Evolutionary conservation across 768 basidiomycete genomes (phyloP).

Genomic region (Russula lepida): DNA sequence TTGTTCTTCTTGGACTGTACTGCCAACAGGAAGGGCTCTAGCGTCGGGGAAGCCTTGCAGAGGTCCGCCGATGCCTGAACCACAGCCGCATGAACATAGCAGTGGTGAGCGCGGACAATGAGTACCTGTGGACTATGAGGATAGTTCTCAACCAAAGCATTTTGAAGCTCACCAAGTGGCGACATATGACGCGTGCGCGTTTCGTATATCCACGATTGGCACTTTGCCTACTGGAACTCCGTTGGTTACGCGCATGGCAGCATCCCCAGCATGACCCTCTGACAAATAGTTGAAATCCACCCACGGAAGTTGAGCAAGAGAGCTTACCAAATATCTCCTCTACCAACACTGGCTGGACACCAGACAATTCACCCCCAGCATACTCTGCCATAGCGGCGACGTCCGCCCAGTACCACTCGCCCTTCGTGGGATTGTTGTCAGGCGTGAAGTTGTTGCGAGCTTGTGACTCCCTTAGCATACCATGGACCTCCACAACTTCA

Average conservation of each 20-base stretch:
- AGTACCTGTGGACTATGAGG: slow-evolving; percentile 52
- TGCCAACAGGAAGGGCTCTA: background rate
- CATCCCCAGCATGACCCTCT: slow-evolving; percentile 86
- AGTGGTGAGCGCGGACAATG: slow-evolving; percentile 75
- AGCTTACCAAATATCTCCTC: slow-evolving; percentile 85
- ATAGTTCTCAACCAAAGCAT: background rate
- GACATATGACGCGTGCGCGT: slow-evolving; percentile 91
- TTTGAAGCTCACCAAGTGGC: slow-evolving; percentile 68
- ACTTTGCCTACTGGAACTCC: slow-evolving; percentile 83
- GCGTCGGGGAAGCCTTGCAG: slow-evolving; percentile 49
- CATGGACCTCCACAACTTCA: slow-evolving; percentile 65
- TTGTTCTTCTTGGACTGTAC: background rate
- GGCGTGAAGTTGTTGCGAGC: slow-evolving; percentile 77
- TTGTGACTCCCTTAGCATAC: slow-evolving; percentile 79
- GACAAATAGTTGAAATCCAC: slow-evolving; percentile 9
- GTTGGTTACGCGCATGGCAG: slow-evolving; percentile 43
- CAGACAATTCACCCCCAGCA: slow-evolving; percentile 61
- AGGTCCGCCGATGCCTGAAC: slow-evolving; percentile 44
- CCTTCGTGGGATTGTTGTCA: slow-evolving; percentile 69
- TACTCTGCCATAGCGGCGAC: slow-evolving; percentile 69
- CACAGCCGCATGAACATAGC: slow-evolving; percentile 72
- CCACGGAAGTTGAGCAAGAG: background rate
- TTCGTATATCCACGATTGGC: slow-evolving; percentile 79
- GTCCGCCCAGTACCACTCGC: slow-evolving; percentile 92
- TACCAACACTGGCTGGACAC: slow-evolving; percentile 81